phyloP scores from a whole-genome alignment of 495 filamentous ascomycete species.

The Hypoxylon intermedium region DNA sequence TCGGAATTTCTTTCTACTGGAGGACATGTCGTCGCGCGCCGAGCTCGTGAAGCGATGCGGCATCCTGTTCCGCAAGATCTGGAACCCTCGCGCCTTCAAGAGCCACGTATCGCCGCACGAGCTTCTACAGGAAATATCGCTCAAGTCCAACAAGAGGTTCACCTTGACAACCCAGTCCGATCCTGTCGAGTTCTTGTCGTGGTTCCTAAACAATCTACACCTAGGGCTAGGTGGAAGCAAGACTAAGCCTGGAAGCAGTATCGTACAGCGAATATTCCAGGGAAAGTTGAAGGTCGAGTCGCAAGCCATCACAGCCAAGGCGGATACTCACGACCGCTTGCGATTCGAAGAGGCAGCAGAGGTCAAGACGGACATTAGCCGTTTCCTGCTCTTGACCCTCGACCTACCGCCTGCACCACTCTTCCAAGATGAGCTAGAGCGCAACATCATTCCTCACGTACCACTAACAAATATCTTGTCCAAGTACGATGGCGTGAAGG shows the following conservation, averaged over 20 bases:
- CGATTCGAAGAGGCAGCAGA: constrained; percentile 91
- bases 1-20: constrained; percentile 91
- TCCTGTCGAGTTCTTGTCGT: constrained; percentile 93
- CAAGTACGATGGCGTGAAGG: constrained; percentile 91
- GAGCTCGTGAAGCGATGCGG: constrained; percentile 79
- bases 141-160: constrained; percentile 90
- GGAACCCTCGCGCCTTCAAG: constrained; percentile 97
- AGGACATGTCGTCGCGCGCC: constrained; percentile 65
- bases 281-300: constrained; percentile 90
- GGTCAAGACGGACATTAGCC: constrained; percentile 75
- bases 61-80: constrained; percentile 93
- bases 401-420: constrained; percentile 91
- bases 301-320: constrained; percentile 91
- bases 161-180: constrained; percentile 91
- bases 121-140: constrained; percentile 89
- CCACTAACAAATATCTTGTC: constrained; percentile 85
- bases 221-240: constrained; percentile 88
- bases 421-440: constrained; percentile 90
- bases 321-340: constrained; percentile 84
- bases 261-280: constrained; percentile 92
- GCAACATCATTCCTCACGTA: constrained; percentile 96
- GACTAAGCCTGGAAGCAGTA: constrained; percentile 78
- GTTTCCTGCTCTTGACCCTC: constrained; percentile 89
- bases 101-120: constrained; percentile 97
- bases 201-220: constrained; percentile 97